Evolutionary conservation across 2,329 filamentous ascomycete species (phyloP), one percentile per base, ranked within the genome.

Genomic region (Fusarium compactum): DNA sequence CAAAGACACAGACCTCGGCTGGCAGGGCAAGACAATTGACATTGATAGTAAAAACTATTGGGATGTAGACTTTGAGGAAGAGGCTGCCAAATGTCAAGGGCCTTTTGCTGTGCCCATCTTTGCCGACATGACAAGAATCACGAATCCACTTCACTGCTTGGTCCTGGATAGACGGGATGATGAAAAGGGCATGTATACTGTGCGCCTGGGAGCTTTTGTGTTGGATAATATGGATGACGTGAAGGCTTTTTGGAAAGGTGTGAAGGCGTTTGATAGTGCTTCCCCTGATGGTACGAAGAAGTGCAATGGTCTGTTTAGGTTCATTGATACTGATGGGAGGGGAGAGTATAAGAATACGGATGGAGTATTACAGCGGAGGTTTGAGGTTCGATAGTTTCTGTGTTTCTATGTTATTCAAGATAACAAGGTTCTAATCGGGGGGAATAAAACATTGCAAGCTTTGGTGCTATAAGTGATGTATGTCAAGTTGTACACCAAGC

Each of bases 101-200:
- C 45, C 65, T 10, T 53, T 48, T 20, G 47, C 62, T 14, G 46
- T 70, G 10, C 65, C 61, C 2, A 27, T 55, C 16, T 62, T 69
- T 29, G 65, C 47, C 25, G 34, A 38, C 7, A 12, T 11, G 34
- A 38, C 34, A 38, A 38, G 34, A n/a, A 12, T n/a, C 18, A 38
- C 34, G 1, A n/a, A 38, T 4, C 34, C 34, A 2, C 34, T 38
- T 12, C 34, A 38, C 34, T 38, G 34, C 18, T n/a, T 38, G 34
- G 34, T 38, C 11, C 18, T 38, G 34, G 34, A 38, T 38, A 38
- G 34, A 38, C 34, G 34, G n/a, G 34, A 7, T 12, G 34, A 38
- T 38, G 34, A 7, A 4, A 38, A n/a, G 34, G 34, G 34, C 10
- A n/a, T 38, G 18, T 38, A 38, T 38, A 1, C 34, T 12, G 34